These are phyloP conservation scores for Fusarium irregulare DNA, from an alignment of 2,329 filamentous ascomycete genomes.

Conservation along the genomic window DNA sequence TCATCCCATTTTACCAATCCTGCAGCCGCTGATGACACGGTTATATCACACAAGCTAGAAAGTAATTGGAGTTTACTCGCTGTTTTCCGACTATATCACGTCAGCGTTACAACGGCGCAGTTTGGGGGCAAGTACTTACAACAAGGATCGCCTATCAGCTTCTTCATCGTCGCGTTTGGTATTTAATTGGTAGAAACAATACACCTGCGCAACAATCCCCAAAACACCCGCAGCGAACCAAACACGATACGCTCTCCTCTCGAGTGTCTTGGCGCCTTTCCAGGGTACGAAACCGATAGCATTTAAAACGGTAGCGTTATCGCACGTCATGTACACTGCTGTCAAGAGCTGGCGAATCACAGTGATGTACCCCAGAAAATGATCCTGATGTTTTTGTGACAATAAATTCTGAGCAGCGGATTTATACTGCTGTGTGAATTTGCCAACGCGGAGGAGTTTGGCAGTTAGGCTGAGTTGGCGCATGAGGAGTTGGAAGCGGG, in stretches of 20 bases:
- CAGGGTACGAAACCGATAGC: constrained; percentile 28
- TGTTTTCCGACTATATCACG: constrained; percentile 12
- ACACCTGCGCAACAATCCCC: constrained; percentile 10
- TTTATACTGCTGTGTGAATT: constrained; percentile 7
- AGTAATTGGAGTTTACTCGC: constrained; percentile 11
- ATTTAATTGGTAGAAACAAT: constrained; percentile 17
- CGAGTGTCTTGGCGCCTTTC: constrained; percentile 18
- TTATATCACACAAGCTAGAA: constrained; percentile 10
- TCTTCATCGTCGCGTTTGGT: not conserved
- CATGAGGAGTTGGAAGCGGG: constrained; percentile 8
- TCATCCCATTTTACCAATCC: constrained; percentile 17
- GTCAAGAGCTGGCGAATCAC: constrained; percentile 18
- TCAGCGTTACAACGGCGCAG: not conserved
- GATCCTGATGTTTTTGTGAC: constrained; percentile 2
- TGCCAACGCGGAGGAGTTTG: constrained; percentile 12
- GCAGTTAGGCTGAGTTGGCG: constrained; percentile 11
- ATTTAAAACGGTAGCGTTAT: constrained; percentile 22
- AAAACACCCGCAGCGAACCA: constrained; percentile 16
- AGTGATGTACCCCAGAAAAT: constrained; percentile 10
- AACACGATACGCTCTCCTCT: constrained; percentile 13
- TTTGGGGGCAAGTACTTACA: constrained; percentile 4
- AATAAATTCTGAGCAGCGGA: not conserved
- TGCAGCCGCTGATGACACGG: constrained; percentile 20
- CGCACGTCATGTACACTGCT: constrained; percentile 16
- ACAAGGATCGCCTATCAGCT: constrained; percentile 6